These are phyloP conservation scores for Jacaranda copaia DNA, from an alignment of 257 asterid species.

Conservation along the genomic window DNA sequence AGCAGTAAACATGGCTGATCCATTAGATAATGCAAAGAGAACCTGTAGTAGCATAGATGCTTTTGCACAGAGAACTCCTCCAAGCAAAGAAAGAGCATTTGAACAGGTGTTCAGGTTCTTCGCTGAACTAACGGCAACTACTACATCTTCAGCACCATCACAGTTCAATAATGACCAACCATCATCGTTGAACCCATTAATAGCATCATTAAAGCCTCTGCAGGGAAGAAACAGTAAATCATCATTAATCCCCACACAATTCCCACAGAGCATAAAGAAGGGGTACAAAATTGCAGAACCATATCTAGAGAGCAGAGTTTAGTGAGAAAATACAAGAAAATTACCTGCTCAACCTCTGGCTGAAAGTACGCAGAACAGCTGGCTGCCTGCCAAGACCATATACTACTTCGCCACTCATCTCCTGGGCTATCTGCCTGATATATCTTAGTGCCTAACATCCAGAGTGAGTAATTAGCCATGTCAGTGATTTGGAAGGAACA, in stretches of 20 bases:
- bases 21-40: slow-evolving; percentile 14
- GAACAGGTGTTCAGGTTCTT: slow-evolving; percentile 56
- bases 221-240: slow-evolving; percentile 23
- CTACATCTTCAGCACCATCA: slow-evolving; percentile 83
- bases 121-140: slow-evolving; percentile 68
- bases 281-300: neutral
- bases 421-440: slow-evolving; percentile 87
- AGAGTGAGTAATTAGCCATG: neutral
- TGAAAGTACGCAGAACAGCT: slow-evolving; percentile 85
- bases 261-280: neutral
- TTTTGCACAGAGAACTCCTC: slow-evolving; percentile 85
- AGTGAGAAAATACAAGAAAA: neutral
- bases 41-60: slow-evolving; percentile 96
- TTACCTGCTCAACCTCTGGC: slow-evolving; percentile 93
- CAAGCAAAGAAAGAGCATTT: slow-evolving; percentile 57
- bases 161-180: slow-evolving; percentile 80
- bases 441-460: slow-evolving; percentile 54
- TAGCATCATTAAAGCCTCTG: slow-evolving; percentile 94
- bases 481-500: slow-evolving; percentile 19
- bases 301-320: slow-evolving; percentile 2
- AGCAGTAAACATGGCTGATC: slow-evolving; percentile 4
- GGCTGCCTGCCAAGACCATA: slow-evolving; percentile 91
- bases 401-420: slow-evolving; percentile 83
- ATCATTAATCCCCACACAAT: neutral
- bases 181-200: slow-evolving; percentile 79